Conservation (phyloP, 2,329 filamentous ascomycete species). For the Xylaria hypoxylon region DNA sequence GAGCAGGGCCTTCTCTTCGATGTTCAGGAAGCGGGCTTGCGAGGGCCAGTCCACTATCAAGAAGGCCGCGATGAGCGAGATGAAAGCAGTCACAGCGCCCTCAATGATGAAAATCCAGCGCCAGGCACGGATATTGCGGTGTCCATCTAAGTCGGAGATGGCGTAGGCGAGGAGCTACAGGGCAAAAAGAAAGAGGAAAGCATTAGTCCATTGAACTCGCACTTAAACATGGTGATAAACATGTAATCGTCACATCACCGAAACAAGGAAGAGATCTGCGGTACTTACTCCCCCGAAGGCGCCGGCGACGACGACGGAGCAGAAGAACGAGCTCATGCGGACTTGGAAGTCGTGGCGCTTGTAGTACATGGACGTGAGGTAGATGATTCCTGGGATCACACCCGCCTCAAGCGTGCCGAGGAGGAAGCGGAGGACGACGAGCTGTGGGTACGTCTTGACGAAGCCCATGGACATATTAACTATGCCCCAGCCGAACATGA, state of each 20-base stretch:
- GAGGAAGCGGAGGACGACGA: constrained; percentile 58
- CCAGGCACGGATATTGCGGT: constrained; percentile 58
- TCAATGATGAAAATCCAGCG: constrained; percentile 61
- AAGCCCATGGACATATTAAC: constrained; percentile 61
- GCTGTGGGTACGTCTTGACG: constrained; percentile 53
- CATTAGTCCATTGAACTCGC: not conserved
- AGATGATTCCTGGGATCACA: constrained; percentile 59
- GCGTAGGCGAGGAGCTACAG: constrained; percentile 59
- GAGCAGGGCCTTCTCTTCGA: constrained; percentile 55
- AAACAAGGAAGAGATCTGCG: not conserved
- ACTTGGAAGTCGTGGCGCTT: constrained; percentile 61
- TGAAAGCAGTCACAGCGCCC: constrained; percentile 54
- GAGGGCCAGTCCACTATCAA: constrained; percentile 64
- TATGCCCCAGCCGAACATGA: constrained; percentile 60
- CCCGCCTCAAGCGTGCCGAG: constrained; percentile 61
- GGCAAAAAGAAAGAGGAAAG: not conserved
- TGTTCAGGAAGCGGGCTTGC: constrained; percentile 59
- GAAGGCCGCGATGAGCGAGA: constrained; percentile 53
- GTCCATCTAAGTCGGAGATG: constrained; percentile 59
- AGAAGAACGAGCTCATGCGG: constrained; percentile 59
- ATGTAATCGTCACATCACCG: not conserved
- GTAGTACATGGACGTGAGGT: constrained; percentile 63
- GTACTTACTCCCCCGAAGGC: constrained; percentile 56
- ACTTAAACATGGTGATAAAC: not conserved
- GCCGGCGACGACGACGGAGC: constrained; percentile 56